Conservation (phyloP, 2,329 filamentous ascomycete genomes). For the Myriosclerotinia curreyana region DNA sequence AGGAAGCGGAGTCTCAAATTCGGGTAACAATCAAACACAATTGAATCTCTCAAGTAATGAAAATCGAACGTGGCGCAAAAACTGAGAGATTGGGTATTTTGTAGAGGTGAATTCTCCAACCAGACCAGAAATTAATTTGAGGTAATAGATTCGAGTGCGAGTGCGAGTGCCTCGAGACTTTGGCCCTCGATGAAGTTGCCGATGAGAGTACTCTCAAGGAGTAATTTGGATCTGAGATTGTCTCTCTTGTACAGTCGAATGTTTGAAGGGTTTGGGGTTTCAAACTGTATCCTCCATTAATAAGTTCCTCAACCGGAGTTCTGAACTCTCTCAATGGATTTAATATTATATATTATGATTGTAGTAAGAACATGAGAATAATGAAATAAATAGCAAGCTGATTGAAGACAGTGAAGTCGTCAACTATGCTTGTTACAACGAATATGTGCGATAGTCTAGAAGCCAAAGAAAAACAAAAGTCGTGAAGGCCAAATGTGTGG, state of each 20-base stretch:
- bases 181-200: not conserved
- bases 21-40: not conserved
- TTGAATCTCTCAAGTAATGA: not conserved
- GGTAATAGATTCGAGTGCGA: not conserved
- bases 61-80: not conserved
- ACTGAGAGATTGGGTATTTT: not conserved
- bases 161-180: not conserved
- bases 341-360: conserved; percentile 34
- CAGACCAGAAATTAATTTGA: not conserved
- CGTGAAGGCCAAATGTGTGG: conserved; percentile 10
- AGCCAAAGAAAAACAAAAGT: conserved; percentile 3
- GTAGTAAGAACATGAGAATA: conserved; percentile 18
- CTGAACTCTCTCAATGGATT: conserved; percentile 29
- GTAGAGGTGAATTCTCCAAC: not conserved
- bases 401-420: conserved; percentile 38
- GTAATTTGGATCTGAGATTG: not conserved
- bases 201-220: not conserved
- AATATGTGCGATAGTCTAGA: conserved; percentile 11
- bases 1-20: not conserved
- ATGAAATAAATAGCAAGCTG: conserved; percentile 27
- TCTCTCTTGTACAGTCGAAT: not conserved
- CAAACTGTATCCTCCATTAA: not conserved
- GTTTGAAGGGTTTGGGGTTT: too few relatives aligned
- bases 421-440: conserved; percentile 31
- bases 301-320: too few relatives aligned